Percentiles rank a stretch among this genome's conserved stretches.
phyloP scores from a whole-genome alignment of 2,329 filamentous ascomycete species.

The Epicoccum sorghinum region DNA sequence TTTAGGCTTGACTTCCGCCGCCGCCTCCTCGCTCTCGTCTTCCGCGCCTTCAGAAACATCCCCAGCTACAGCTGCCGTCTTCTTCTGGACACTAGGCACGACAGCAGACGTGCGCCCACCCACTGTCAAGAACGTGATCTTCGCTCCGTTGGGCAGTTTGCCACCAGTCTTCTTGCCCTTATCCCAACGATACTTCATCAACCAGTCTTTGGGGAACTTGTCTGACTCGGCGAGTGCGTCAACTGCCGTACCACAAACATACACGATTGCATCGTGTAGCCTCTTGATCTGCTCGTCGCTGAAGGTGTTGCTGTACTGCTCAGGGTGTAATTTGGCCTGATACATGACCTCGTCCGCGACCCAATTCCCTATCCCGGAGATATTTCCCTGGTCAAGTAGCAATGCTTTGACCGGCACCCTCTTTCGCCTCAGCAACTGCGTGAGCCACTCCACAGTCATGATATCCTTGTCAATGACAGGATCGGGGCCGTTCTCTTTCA shows the following conservation, averaged over 20 bases:
- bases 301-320: constrained; percentile 89
- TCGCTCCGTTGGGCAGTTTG: constrained; percentile 80
- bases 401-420: constrained; percentile 89
- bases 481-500: constrained; percentile 93
- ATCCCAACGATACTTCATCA: constrained; percentile 87
- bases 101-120: constrained; percentile 91
- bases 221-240: constrained; percentile 81
- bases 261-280: constrained; percentile 74
- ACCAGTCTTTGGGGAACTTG: constrained; percentile 81
- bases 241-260: constrained; percentile 81
- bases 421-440: constrained; percentile 72
- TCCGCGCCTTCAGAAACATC: constrained; percentile 53
- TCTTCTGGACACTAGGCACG: constrained; percentile 85
- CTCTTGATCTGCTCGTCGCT: constrained; percentile 70
- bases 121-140: constrained; percentile 84
- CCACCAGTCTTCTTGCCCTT: constrained; percentile 79
- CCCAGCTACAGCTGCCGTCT: constrained; percentile 66
- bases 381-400: constrained; percentile 83
- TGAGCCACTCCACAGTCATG: constrained; percentile 78
- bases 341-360: constrained; percentile 95
- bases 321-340: constrained; percentile 85
- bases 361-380: constrained; percentile 97
- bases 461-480: constrained; percentile 81
- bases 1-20: constrained; percentile 34
- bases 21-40: constrained; percentile 27